phyloP scores from a whole-genome alignment of 139 green algal genomes.

The Micractinium sp. region DNA sequence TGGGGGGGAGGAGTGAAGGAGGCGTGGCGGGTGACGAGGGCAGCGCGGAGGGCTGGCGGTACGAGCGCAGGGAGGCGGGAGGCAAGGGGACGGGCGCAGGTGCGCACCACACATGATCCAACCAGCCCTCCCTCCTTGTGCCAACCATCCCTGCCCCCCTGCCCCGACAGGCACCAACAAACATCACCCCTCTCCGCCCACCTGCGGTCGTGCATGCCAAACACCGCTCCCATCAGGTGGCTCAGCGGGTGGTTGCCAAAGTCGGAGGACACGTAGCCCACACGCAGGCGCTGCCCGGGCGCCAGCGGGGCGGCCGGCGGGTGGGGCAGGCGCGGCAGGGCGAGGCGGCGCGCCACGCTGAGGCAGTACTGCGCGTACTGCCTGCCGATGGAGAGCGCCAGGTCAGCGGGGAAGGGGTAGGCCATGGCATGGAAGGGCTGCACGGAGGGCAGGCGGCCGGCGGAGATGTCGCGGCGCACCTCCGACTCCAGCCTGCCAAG shows the following conservation, averaged over 20 bases:
- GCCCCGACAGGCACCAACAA: background rate
- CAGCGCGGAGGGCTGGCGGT: background rate
- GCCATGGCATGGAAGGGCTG: constrained; percentile 96
- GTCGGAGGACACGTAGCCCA: constrained; percentile 87
- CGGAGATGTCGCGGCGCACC: constrained; percentile 68
- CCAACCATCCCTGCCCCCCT: background rate
- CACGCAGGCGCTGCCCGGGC: constrained; percentile 58
- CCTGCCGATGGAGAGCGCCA: constrained; percentile 68
- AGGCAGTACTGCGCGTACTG: constrained; percentile 73
- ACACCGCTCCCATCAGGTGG: constrained; percentile 94
- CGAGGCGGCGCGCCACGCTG: constrained; percentile 51
- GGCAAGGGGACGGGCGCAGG: no score
- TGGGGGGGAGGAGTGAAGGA: background rate
- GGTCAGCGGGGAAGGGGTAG: constrained; percentile 80
- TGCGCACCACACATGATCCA: no score
- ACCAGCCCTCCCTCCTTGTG: no score
- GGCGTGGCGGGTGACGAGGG: background rate
- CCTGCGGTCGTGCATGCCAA: constrained; percentile 81
- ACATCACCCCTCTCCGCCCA: background rate
- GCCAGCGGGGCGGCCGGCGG: constrained; percentile 54
- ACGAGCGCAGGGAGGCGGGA: no score
- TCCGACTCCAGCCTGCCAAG: constrained; percentile 42
- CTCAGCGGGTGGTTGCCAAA: constrained; percentile 94
- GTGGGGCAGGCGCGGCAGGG: constrained; percentile 60
- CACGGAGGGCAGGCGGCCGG: constrained; percentile 70